Base-by-base conservation (phyloP, 176 grass and related monocot genomes). In the Carex parvula region DNA sequence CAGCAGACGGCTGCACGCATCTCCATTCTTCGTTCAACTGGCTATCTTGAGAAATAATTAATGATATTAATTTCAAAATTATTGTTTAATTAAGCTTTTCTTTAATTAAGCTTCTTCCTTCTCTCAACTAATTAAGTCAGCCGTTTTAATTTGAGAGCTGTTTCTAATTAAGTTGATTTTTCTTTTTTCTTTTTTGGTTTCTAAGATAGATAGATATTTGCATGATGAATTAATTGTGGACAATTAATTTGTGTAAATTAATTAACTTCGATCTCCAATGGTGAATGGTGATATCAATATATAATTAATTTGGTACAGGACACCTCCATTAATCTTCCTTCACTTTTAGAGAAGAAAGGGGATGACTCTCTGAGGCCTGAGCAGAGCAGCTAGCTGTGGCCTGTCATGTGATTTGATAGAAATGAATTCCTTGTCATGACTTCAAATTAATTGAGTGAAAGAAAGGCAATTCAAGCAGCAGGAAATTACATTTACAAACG, bases 21-120 rank as follows among this genome's bases (percentile, higher is more conserved):
- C 83, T 67, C 84, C 35, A 84, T 92, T 14, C 95, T 98, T 54
- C 83, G 64, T 64, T 86, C 93, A 93, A 98, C 95, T 16, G 92
- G 95, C 18, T 98, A 91, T 85, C 88, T 98, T 30, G 95, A 98
- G 88, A 85, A 83, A 83, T 93, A 77, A 85, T 33, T 26, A 26
- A 26, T 26, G 26, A 26, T 26, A 26, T 26, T 26, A 24, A 24
- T n/a, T n/a, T n/a, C n/a, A n/a, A n/a, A n/a, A n/a, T n/a, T n/a
- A n/a, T n/a, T n/a, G n/a, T n/a, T n/a, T n/a, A n/a, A n/a, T n/a
- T n/a, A n/a, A n/a, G n/a, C n/a, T n/a, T n/a, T n/a, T n/a, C n/a
- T n/a, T n/a, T n/a, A n/a, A n/a, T n/a, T n/a, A 4, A 53, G 20
- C 21, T 55, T 32, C 30, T 26, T 12, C 9, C 2, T 20, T 52